A percentile compares a stretch with the other conserved stretches of the same genome.
phyloP scores from a whole-genome alignment of 164 flowering plant species.

The Umbellularia californica region DNA sequence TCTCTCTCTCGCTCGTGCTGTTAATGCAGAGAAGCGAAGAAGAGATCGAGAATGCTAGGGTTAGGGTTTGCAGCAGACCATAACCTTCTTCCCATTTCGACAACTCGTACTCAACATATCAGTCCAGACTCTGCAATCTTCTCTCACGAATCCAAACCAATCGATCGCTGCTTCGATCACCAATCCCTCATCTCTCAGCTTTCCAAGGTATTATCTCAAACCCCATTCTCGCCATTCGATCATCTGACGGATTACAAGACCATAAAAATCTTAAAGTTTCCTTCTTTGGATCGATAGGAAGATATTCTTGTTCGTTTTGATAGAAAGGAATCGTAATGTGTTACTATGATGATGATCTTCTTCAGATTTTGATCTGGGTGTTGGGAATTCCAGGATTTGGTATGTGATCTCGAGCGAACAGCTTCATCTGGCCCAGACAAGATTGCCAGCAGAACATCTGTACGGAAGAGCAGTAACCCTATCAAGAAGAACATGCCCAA shows the following conservation, averaged over 20 bases:
- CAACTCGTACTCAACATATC: constrained; percentile 13
- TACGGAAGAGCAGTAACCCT: constrained; percentile 20
- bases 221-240: neutral
- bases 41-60: constrained; percentile 43
- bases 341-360: neutral
- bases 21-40: neutral
- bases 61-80: constrained; percentile 30
- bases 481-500: constrained; percentile 8
- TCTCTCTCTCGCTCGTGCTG: neutral
- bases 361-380: constrained; percentile 23
- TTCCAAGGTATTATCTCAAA: constrained; percentile 32
- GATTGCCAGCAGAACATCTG: constrained; percentile 35
- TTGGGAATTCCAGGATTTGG: constrained; percentile 42
- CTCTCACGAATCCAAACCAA: constrained; percentile 57
- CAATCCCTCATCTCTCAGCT: constrained; percentile 50
- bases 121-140: constrained; percentile 76
- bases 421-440: constrained; percentile 48
- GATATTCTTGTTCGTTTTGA: neutral
- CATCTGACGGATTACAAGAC: neutral
- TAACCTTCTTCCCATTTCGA: constrained; percentile 21
- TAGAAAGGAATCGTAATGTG: no score
- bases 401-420: constrained; percentile 34
- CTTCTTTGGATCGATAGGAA: neutral
- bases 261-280: neutral
- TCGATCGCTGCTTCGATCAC: constrained; percentile 59